Conservation (phyloP, 805 yeast genomes). For the Grigorovia transvaalensis region DNA sequence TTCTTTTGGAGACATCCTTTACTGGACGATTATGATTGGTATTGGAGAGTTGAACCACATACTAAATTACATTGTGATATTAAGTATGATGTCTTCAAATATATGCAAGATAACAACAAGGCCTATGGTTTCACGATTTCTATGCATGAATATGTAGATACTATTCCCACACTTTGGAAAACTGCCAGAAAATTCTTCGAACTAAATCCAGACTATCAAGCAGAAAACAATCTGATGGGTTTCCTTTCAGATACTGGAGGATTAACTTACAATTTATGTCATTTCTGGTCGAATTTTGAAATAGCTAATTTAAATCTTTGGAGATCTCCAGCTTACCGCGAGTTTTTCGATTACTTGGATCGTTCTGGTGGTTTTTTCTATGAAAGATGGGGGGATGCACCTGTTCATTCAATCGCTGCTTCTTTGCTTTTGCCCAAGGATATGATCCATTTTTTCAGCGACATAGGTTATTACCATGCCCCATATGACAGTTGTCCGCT, state of each 20-base stretch:
- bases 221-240: slow-evolving; percentile 52
- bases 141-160: slow-evolving; percentile 54
- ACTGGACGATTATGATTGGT: slow-evolving; percentile 63
- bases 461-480: slow-evolving; percentile 66
- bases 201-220: slow-evolving; percentile 47
- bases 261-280: slow-evolving; percentile 71
- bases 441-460: slow-evolving; percentile 64
- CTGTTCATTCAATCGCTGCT: slow-evolving; percentile 75
- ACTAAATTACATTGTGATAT: slow-evolving; percentile 66
- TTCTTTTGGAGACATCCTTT: slow-evolving; percentile 67
- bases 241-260: slow-evolving; percentile 67
- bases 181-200: slow-evolving; percentile 54
- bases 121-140: slow-evolving; percentile 70
- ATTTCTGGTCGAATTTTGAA: slow-evolving; percentile 84
- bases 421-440: slow-evolving; percentile 56
- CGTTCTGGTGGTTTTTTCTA: slow-evolving; percentile 73
- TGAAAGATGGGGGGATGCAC: slow-evolving; percentile 91
- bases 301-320: slow-evolving; percentile 67
- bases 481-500: slow-evolving; percentile 58
- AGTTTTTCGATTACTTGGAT: slow-evolving; percentile 60
- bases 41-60: slow-evolving; percentile 91
- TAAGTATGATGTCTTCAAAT: slow-evolving; percentile 69
- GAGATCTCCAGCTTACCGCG: slow-evolving; percentile 56
- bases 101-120: slow-evolving; percentile 65
- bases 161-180: slow-evolving; percentile 72